A percentile compares a stretch with the other conserved stretches of the same genome.
These are phyloP conservation scores for Penicillium sclerotiorum DNA, from an alignment of 2,329 filamentous ascomycete genomes.

Conservation along the genomic window DNA sequence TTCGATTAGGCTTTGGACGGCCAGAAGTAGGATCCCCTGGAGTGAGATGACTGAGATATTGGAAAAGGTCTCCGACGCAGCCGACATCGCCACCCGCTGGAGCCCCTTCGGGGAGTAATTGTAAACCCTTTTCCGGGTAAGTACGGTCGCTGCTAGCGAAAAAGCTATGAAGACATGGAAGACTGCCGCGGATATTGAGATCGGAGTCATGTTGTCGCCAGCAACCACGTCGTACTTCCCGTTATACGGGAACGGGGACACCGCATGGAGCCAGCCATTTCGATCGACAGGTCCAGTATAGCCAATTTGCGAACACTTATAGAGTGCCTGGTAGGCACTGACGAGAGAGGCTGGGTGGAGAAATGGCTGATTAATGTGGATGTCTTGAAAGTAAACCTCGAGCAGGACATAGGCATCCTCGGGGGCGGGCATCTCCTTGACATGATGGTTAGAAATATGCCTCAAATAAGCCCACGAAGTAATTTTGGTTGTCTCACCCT, in stretches of 20 bases:
- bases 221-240: conserved; percentile 20
- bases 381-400: conserved; percentile 29
- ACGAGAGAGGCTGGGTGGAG: conserved; percentile 30
- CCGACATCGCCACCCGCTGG: conserved; percentile 35
- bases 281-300: conserved; percentile 17
- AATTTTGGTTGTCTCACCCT: conserved; percentile 6
- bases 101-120: conserved; percentile 39
- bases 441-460: background rate
- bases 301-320: conserved; percentile 21
- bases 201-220: conserved; percentile 10
- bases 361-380: conserved; percentile 36
- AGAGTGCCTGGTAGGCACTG: conserved; percentile 28
- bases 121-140: conserved; percentile 37
- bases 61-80: conserved; percentile 37
- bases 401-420: conserved; percentile 28
- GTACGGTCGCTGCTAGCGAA: conserved; percentile 38
- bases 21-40: conserved; percentile 36
- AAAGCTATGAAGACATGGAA: conserved; percentile 43
- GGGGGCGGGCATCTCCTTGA: conserved; percentile 26
- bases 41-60: conserved; percentile 37
- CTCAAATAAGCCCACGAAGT: background rate
- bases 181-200: conserved; percentile 19
- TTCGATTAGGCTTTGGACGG: conserved; percentile 36
- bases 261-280: conserved; percentile 28
- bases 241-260: conserved; percentile 30